Base-by-base conservation (phyloP, 2,329 filamentous ascomycete species). In the Diaporthe citrichinensis region DNA sequence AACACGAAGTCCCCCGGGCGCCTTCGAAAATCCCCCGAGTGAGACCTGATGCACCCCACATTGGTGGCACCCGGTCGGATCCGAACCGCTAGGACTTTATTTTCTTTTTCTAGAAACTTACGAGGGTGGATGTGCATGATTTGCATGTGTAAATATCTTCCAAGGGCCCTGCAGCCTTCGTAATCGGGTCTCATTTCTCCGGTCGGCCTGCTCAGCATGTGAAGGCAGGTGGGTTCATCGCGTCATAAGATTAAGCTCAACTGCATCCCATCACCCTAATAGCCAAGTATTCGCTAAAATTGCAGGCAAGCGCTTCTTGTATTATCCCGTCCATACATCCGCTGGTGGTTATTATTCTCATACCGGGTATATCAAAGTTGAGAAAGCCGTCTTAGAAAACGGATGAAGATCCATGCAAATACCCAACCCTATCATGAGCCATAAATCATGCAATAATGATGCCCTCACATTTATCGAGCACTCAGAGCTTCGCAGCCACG, bases 401-500 rank as follows among this genome's bases (percentile, higher is more conserved):
- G 20, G 46, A 51, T 51, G 12, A 72, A 61, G 28, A 28, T 20
- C 51, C 28, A 72, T 72, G 71, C 57, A 49, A 55, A 25, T 53
- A 20, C 20, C 36, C 49, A 39, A 34, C n/a, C 34, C 57, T 10
- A 15, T 62, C 46, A 41, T 41, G 28, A 62, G 17, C 71, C 41
- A 55, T 53, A 34, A 65, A 53, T 53, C 58, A 73, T 73, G 46
- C 58, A 65, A 34, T 55, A n/a, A 4, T 10, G n/a, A 53, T 28
- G n/a, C 57, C 28, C 28, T 25, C 23, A 65, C 20, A n/a, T 36
- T 28, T 4, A 20, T 15, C 15, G 23, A n/a, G 15, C 58, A 15
- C 23, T 76, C 67, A 77, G 23, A 77, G 46, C 67, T 74, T 77
- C 41, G 74, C 74, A 71, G 71, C 71, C 73, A 76, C 72, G 44